phyloP scores from a whole-genome alignment of 805 yeast species.

The Ogataea methylovora region DNA sequence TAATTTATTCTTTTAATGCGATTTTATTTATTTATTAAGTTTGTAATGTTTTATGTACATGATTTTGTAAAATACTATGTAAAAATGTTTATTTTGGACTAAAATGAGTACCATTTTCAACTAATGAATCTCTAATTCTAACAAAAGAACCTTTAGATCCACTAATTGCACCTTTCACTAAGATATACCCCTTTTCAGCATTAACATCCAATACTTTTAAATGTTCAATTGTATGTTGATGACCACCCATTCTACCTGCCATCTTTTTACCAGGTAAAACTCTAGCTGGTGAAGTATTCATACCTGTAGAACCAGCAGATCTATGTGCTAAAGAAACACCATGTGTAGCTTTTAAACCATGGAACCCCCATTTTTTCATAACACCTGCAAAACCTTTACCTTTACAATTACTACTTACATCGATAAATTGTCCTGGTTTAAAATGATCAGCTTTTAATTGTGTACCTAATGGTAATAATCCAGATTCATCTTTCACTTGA shows the following conservation, averaged over 20 bases:
- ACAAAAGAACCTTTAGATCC: constrained; percentile 79
- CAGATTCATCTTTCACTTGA: constrained; percentile 58
- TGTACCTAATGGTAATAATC: constrained; percentile 71
- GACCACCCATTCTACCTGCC: constrained; percentile 96
- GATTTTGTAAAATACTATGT: too few species aligned
- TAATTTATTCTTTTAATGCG: not conserved
- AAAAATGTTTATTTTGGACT: constrained; percentile 2
- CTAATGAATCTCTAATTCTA: constrained; percentile 73
- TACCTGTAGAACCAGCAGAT: constrained; percentile 96
- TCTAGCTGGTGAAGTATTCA: constrained; percentile 92
- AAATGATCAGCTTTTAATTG: constrained; percentile 79
- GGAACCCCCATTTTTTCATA: constrained; percentile 89
- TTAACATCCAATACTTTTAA: constrained; percentile 71
- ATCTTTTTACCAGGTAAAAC: constrained; percentile 93
- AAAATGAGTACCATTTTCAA: constrained; percentile 26
- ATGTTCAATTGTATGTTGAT: constrained; percentile 66
- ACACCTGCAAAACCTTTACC: constrained; percentile 99
- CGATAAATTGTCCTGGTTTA: constrained; percentile 76
- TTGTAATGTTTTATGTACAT: not conserved
- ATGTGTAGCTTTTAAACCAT: constrained; percentile 87
- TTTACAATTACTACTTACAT: constrained; percentile 68
- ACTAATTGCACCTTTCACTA: constrained; percentile 85
- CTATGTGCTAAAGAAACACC: constrained; percentile 94
- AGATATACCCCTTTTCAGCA: constrained; percentile 70
- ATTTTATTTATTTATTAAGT: not conserved